Conservation (phyloP, 1,284 basidiomycete genomes). For the Cutaneotrichosporon daszewskae region DNA sequence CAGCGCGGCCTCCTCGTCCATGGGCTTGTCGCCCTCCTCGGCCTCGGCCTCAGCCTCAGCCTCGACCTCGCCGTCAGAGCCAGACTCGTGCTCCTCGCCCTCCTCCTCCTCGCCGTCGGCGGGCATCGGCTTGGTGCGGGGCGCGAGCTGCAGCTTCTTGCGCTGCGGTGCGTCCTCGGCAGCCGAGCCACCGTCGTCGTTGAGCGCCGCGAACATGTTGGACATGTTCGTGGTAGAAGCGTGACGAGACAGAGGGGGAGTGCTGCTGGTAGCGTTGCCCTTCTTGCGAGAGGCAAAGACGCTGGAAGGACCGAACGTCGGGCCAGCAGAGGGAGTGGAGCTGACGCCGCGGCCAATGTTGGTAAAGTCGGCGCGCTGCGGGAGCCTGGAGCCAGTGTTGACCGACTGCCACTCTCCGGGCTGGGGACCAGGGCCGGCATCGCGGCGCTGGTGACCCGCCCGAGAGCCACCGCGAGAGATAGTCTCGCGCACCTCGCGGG, state of each 20-base stretch:
- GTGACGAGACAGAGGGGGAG: slow-evolving; percentile 65
- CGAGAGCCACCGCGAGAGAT: slow-evolving; percentile 78
- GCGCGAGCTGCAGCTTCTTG: slow-evolving; percentile 64
- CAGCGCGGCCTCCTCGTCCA: slow-evolving; percentile 66
- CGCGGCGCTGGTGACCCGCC: slow-evolving; percentile 68
- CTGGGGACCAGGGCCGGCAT: slow-evolving; percentile 45
- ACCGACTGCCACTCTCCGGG: slow-evolving; percentile 81
- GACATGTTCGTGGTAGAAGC: slow-evolving; percentile 77
- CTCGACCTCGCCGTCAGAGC: slow-evolving; percentile 52
- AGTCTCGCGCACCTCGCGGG: slow-evolving; percentile 52
- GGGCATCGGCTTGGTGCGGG: slow-evolving; percentile 55
- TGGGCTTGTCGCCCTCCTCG: slow-evolving; percentile 49
- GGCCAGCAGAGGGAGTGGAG: slow-evolving; percentile 66
- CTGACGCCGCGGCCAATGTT: slow-evolving; percentile 69
- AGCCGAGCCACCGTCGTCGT: slow-evolving; percentile 51
- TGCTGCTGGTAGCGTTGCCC: slow-evolving; percentile 52
- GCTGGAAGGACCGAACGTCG: slow-evolving; percentile 75
- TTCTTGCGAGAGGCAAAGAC: slow-evolving; percentile 68
- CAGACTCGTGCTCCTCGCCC: slow-evolving; percentile 34
- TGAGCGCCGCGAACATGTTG: slow-evolving; percentile 81
- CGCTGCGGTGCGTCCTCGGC: slow-evolving; percentile 57
- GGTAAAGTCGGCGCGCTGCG: slow-evolving; percentile 66
- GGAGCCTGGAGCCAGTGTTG: slow-evolving; percentile 50
- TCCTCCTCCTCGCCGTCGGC: slow-evolving; percentile 36
- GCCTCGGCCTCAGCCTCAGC: slow-evolving; percentile 53